Base-by-base conservation (phyloP, 169 alveolate species). In the Toxoplasma gondii region DNA sequence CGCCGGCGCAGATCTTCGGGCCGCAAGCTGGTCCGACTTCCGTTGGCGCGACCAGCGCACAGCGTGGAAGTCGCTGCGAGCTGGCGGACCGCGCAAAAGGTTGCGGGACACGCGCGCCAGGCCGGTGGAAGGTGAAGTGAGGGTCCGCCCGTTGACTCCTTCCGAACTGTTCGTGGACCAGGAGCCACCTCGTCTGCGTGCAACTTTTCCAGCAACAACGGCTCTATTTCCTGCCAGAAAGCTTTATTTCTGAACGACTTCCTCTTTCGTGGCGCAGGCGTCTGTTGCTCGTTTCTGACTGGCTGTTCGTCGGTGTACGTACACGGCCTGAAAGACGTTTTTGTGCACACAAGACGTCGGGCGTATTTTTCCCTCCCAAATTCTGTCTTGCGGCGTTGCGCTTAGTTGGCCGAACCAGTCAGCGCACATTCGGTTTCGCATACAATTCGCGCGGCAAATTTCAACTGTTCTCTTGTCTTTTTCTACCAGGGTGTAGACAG, bases 151-250 rank as follows among this genome's bases (percentile, higher is more conserved):
- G 74, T 64, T 64, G 74, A 64, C 74, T 64, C n/a, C 29, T 64
- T 19, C 74, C 29, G 1, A 27, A 27, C 29, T 27, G 74, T 64
- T 64, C 29, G 7, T 53, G 27, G 67, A 53, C 19, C 67, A 19
- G 34, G 74, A 64, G 74, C 74, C 34, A 27, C 74, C 74, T 64
- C 74, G 74, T 64, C 74, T 64, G 74, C 74, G 74, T 64, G 74
- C 74, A 19, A 64, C 74, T 64, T 64, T 27, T 27, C 24, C 74
- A 64, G 74, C 74, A 16, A 64, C 9, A 64, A 64, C 74, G 74
- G n/a, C 34, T 64, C 74, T 27, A 1, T 64, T 64, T 27, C n/a
- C 74, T 64, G 24, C 74, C 74, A 64, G 74, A 64, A 64, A 64
- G 74, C 74, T 64, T 64, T 64, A 64, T 64, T 64, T 27, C 74